Evolutionary conservation across 306 rosid genomes (phyloP).

Genomic region (Purshia tridentata): DNA sequence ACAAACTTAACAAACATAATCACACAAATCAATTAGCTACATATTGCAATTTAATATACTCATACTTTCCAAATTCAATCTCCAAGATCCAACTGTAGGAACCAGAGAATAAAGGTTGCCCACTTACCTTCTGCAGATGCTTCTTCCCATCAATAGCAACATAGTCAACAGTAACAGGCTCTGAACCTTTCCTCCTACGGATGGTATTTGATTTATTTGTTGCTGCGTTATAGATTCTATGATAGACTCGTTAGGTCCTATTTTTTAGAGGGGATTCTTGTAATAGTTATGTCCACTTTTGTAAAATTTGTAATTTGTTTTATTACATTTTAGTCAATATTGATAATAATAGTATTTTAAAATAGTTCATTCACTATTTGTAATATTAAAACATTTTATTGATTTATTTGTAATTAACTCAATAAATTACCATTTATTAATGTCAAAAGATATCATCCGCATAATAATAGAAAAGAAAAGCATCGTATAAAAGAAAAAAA

Average conservation of each 20-base stretch:
- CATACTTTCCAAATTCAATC: not conserved
- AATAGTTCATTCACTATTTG: too few relatives aligned
- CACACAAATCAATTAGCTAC: not conserved
- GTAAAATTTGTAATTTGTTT: too few relatives aligned
- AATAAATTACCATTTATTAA: too few relatives aligned
- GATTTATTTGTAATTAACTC: too few relatives aligned
- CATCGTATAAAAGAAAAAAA: too few relatives aligned
- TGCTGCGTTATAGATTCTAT: conserved; percentile 58
- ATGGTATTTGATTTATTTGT: conserved; percentile 26
- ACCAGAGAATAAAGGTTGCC: not conserved
- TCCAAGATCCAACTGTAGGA: not conserved
- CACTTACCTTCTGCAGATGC: conserved; percentile 62
- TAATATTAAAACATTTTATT: too few relatives aligned
- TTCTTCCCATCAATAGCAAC: conserved; percentile 72
- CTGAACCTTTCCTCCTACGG: conserved; percentile 84
- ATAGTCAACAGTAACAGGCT: conserved; percentile 80
- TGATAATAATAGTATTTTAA: too few relatives aligned
- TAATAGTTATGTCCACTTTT: too few relatives aligned
- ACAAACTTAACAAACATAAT: not conserved
- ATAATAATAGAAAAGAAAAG: too few relatives aligned
- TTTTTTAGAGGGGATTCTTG: conserved; percentile 18
- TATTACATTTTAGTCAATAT: too few relatives aligned
- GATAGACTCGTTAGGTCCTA: conserved; percentile 69
- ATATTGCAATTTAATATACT: not conserved
- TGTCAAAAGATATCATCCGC: too few relatives aligned